These are phyloP conservation scores for Backusella psychrophila DNA, from an alignment of 192 early-diverging fungal genomes.

Conservation along the genomic window DNA sequence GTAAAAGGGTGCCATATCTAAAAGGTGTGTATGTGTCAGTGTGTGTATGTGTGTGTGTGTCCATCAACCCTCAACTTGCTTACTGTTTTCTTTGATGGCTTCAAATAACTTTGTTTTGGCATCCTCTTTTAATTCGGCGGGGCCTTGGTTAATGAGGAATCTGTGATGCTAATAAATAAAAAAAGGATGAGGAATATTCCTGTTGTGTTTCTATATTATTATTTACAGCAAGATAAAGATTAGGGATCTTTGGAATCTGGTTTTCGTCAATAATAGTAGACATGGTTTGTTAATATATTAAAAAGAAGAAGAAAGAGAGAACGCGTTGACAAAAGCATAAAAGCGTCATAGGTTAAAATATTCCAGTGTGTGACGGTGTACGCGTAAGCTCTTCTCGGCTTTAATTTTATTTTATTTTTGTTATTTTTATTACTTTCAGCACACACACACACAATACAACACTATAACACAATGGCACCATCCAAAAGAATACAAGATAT, in stretches of 20 bases:
- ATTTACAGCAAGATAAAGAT: constrained; percentile 73
- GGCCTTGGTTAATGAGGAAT: constrained; percentile 78
- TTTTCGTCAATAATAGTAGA: constrained; percentile 54
- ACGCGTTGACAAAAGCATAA: not conserved
- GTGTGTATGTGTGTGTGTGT: not conserved
- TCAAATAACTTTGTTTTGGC: constrained; percentile 69
- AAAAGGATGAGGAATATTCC: not conserved
- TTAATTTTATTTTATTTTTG: not conserved
- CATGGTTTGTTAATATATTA: not conserved
- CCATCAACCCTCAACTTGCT: constrained; percentile 4
- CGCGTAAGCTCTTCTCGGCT: not conserved
- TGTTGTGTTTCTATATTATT: not conserved
- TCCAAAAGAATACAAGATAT: constrained; percentile 38
- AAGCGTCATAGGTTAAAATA: not conserved
- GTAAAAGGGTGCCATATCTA: constrained; percentile 91
- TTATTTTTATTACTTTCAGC: not conserved
- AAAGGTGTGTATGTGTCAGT: not conserved
- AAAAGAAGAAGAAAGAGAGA: constrained; percentile 8
- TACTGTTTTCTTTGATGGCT: constrained; percentile 84
- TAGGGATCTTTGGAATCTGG: constrained; percentile 79
- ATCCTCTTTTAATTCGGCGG: constrained; percentile 60
- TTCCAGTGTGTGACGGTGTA: constrained; percentile 1
- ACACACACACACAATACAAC: not conserved
- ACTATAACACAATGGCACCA: not conserved
- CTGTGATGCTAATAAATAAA: constrained; percentile 53